Percentiles rank a stretch among this genome's conserved stretches.
Conservation (phyloP, 2,329 filamentous ascomycete genomes). For the Cercospora brassicicola region DNA sequence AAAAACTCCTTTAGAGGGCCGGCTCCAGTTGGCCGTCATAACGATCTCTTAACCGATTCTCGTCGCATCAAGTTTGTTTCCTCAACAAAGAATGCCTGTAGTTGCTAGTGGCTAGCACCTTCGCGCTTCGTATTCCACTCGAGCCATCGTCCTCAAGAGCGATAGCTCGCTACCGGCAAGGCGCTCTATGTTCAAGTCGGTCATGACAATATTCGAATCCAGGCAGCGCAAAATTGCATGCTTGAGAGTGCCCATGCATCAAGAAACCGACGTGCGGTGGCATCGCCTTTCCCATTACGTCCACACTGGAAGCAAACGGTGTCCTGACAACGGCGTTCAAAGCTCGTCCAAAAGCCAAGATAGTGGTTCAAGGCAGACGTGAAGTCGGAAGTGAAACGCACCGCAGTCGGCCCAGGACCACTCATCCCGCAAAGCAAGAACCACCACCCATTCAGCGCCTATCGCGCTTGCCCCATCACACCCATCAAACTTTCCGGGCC, state of each 20-base stretch:
- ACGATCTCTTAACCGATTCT: neutral
- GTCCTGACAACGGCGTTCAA: neutral
- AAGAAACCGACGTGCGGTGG: neutral
- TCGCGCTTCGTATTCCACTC: neutral
- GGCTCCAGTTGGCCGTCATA: neutral
- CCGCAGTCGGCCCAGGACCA: neutral
- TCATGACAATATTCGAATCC: neutral
- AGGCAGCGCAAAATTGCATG: neutral
- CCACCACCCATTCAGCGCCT: neutral
- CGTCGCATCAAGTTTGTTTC: no score
- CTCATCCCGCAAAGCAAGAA: neutral
- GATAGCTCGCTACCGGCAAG: neutral
- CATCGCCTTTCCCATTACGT: neutral
- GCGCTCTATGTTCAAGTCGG: neutral
- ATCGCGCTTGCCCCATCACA: neutral
- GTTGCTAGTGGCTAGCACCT: neutral
- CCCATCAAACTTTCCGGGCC: neutral
- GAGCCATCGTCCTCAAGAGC: neutral
- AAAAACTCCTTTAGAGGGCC: neutral
- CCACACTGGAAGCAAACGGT: neutral
- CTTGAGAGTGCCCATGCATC: neutral
- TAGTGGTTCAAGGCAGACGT: neutral
- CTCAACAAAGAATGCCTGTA: neutral
- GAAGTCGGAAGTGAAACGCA: neutral
- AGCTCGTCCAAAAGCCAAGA: neutral